A percentile compares a stretch with the other conserved stretches of the same genome.
phyloP scores from a whole-genome alignment of 352 stramenopile species.

The Phytophthora rubi region DNA sequence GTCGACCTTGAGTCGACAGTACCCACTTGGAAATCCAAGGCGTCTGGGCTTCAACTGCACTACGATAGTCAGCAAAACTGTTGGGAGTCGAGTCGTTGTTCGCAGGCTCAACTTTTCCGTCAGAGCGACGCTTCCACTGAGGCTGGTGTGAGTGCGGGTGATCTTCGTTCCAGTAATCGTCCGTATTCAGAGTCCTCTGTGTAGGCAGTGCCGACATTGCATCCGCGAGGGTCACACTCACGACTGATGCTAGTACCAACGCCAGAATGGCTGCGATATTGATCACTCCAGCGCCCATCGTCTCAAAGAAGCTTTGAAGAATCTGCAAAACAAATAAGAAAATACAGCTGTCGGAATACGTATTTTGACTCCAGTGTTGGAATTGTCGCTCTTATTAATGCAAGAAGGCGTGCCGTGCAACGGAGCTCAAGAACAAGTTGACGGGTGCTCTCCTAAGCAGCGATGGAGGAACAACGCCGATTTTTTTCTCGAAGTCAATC shows the following conservation, averaged over 20 bases:
- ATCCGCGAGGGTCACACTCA: neutral
- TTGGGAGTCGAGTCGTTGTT: conserved; percentile 32
- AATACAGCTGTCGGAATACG: neutral
- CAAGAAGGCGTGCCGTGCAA: neutral
- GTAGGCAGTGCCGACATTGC: neutral
- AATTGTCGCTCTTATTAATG: neutral
- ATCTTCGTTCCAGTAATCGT: conserved; percentile 55
- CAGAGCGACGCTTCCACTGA: conserved; percentile 45
- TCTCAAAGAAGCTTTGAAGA: neutral
- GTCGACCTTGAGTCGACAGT: conserved; percentile 36
- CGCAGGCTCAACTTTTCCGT: conserved; percentile 42
- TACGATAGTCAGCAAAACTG: conserved; percentile 27
- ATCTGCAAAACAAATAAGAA: neutral
- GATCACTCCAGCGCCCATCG: neutral
- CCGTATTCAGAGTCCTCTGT: conserved; percentile 19
- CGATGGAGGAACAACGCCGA: too few species aligned
- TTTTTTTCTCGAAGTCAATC: neutral
- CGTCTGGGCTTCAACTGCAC: conserved; percentile 27
- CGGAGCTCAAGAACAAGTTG: too few species aligned
- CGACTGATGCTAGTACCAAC: neutral
- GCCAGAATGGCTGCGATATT: neutral
- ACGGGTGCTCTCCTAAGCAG: too few species aligned
- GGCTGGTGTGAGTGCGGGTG: conserved; percentile 49
- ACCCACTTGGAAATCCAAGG: conserved; percentile 45
- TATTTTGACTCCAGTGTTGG: neutral